Evolutionary conservation across 2,329 filamentous ascomycete genomes (phyloP).

Genomic region (Aschersonia sp.): DNA sequence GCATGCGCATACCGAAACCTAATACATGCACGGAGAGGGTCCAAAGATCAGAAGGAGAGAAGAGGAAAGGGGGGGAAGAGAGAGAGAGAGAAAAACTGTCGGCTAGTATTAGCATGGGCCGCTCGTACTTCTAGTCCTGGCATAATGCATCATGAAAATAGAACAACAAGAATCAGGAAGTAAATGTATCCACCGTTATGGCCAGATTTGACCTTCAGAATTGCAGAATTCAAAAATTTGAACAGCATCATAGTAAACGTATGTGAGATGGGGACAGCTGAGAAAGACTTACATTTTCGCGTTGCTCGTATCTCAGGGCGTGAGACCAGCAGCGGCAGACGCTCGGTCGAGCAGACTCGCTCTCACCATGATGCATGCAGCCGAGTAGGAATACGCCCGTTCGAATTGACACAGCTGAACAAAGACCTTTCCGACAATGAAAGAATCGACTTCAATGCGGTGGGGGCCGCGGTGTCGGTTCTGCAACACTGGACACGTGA

Average conservation of each 20-base stretch:
- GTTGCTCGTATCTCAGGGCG: too few relatives aligned
- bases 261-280: neutral
- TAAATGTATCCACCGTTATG: slow-evolving; percentile 16
- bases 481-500: too few relatives aligned
- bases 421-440: too few relatives aligned
- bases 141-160: neutral
- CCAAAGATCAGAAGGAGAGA: too few relatives aligned
- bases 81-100: neutral
- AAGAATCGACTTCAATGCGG: too few relatives aligned
- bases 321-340: too few relatives aligned
- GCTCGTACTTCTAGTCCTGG: neutral
- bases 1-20: slow-evolving; percentile 2
- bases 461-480: too few relatives aligned
- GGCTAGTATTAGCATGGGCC: neutral
- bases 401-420: too few relatives aligned
- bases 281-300: neutral
- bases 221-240: slow-evolving; percentile 34
- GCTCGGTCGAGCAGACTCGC: too few relatives aligned
- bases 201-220: slow-evolving; percentile 21
- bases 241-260: slow-evolving; percentile 19
- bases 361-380: too few relatives aligned
- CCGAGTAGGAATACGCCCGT: too few relatives aligned
- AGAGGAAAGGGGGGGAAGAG: too few relatives aligned
- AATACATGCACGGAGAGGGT: neutral
- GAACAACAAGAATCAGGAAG: neutral